Evolutionary conservation across 83 land plant genomes (phyloP).

Genomic region (Thuja plicata): DNA sequence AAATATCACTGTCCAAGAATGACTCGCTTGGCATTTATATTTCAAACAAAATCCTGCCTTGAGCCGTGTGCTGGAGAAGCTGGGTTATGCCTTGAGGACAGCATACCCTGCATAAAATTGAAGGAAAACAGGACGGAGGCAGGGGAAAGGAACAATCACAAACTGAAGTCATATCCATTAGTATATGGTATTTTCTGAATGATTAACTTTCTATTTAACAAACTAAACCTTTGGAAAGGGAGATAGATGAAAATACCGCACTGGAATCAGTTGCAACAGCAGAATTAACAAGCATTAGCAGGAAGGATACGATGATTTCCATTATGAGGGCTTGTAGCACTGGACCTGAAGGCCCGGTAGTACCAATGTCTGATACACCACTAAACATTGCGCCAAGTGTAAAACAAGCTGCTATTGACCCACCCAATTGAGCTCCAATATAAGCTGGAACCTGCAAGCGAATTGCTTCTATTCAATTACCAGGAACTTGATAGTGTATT

Average conservation of each 20-base stretch:
- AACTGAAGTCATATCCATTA: too few relatives aligned
- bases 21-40: too few relatives aligned
- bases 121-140: too few relatives aligned
- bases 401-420: slow-evolving; percentile 52
- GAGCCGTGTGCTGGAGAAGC: too few relatives aligned
- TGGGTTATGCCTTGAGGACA: too few relatives aligned
- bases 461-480: neutral
- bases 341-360: slow-evolving; percentile 65
- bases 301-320: slow-evolving; percentile 74
- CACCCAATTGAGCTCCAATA: slow-evolving; percentile 62
- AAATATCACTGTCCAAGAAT: too few relatives aligned
- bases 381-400: slow-evolving; percentile 40
- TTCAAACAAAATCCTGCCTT: too few relatives aligned
- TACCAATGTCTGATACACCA: slow-evolving; percentile 48
- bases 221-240: neutral
- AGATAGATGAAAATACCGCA: slow-evolving; percentile 53
- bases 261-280: slow-evolving; percentile 89
- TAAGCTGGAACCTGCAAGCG: slow-evolving; percentile 69
- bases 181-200: neutral
- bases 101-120: too few relatives aligned
- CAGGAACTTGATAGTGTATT: neutral
- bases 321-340: slow-evolving; percentile 60
- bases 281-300: slow-evolving; percentile 78
- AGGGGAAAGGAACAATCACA: too few relatives aligned
- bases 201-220: neutral